phyloP scores from a whole-genome alignment of 345 rosid species.

The Crucihimalaya himalaica region DNA sequence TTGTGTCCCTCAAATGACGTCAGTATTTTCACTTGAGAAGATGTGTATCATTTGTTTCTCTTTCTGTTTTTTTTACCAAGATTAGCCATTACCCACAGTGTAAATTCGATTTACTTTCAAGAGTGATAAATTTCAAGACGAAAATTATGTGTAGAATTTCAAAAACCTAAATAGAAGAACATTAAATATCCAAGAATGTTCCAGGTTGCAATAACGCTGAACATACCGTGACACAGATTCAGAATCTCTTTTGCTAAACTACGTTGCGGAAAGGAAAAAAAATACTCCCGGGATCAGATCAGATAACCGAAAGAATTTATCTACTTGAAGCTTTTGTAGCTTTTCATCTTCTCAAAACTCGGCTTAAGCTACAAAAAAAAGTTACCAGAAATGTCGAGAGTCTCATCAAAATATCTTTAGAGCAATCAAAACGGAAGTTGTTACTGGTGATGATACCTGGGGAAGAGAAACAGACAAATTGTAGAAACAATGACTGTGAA shows the following conservation, averaged over 20 bases:
- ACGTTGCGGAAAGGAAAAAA: neutral
- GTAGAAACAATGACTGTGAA: slow-evolving; percentile 34
- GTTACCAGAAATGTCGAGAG: slow-evolving; percentile 9
- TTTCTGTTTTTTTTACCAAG: slow-evolving; percentile 2
- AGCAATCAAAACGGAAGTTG: slow-evolving; percentile 1
- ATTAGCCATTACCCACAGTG: neutral
- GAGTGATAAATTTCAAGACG: neutral
- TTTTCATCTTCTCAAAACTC: slow-evolving; percentile 22
- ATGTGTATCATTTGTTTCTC: neutral
- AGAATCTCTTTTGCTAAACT: slow-evolving; percentile 19
- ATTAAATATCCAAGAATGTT: slow-evolving; percentile 13
- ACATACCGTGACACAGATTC: slow-evolving; percentile 8
- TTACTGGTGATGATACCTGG: slow-evolving; percentile 40
- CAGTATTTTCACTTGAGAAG: neutral
- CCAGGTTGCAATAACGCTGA: slow-evolving; percentile 9
- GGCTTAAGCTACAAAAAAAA: slow-evolving; percentile 28
- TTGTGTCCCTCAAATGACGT: neutral
- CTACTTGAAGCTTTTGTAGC: slow-evolving; percentile 25
- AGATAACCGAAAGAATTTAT: slow-evolving; percentile 26
- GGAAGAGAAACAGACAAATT: slow-evolving; percentile 38
- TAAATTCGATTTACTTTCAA: neutral
- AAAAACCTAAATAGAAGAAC: slow-evolving; percentile 1
- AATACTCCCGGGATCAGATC: neutral
- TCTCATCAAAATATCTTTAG: neutral
- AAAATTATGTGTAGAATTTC: neutral